Evolutionary conservation across 2,329 filamentous ascomycete species (phyloP), one percentile per base, ranked within the genome.

Genomic region (Leptographium flavum): DNA sequence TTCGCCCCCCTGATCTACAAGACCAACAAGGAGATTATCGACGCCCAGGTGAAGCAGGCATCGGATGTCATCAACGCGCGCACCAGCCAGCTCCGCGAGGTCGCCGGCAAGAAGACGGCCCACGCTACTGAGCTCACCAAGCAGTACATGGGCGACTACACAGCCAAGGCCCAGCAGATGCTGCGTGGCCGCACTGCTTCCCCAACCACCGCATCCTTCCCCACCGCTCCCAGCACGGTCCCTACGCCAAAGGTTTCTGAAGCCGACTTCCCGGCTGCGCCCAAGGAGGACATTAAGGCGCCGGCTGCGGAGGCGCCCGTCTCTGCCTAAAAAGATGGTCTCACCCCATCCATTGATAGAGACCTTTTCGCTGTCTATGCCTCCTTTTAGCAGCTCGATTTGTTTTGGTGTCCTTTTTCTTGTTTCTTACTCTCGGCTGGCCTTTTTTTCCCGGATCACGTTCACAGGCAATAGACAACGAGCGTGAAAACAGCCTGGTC

Each of bases 1-100:
- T 66, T 79, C 47, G 68, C 66, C 13, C 79, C 79, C 27, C 67
- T 83, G 43, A 56, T 81, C 57, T 83, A 83, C 64, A 70, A 69
- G 54, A 69, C 69, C 55, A 83, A 83, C 70, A 69, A 81, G 66
- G 79, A 83, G 63, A 61, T 82, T 47, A 83, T 83, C 54, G 79
- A 83, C 56, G 60, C 68, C 52, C 72, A 81, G 54, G 58, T 83
- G 53, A 64, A 73, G 60, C 66, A 74, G 50, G 73, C 68, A 45
- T 69, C 70, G 36, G 67, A 78, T 28, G 57, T 79, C 33, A 65
- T 81, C 57, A 73, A 71, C 58, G 66, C 71, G 50, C 79, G 83
- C 66, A 78, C 79, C 42, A 63, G 68, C 50, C 76, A 81, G 65
- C 67, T 81, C 43, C 73, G 74, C 55, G 63, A 66, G 46, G 66